Evolutionary conservation across 441 rosid species (phyloP).

Genomic region (Erodium chrysanthum): DNA sequence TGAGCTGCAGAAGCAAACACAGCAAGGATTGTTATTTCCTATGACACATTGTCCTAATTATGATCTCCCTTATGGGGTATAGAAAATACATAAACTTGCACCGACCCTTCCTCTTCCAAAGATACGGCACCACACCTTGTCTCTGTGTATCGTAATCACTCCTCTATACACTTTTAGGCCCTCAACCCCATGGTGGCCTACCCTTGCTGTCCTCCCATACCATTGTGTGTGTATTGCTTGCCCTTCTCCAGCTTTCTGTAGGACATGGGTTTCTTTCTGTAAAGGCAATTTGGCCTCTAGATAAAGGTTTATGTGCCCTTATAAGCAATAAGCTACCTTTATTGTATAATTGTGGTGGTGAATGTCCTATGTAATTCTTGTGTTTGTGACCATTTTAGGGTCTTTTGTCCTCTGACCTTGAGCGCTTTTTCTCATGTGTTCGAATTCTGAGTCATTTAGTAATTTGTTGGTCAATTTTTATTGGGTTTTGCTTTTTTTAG

Average conservation of each 20-base stretch:
- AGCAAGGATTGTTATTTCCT: slow-evolving; percentile 38
- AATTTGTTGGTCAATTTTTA: too few species aligned
- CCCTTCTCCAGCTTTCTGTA: slow-evolving; percentile 1
- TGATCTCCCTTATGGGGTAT: slow-evolving; percentile 11
- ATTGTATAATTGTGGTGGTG: not conserved
- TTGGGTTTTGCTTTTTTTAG: too few species aligned
- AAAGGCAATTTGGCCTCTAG: slow-evolving; percentile 1
- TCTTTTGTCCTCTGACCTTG: not conserved
- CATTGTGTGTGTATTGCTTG: not conserved
- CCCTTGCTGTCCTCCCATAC: slow-evolving; percentile 3
- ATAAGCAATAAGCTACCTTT: not conserved
- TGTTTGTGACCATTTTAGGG: not conserved
- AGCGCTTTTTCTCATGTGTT: too few species aligned
- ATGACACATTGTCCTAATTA: slow-evolving; percentile 24
- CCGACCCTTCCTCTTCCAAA: slow-evolving; percentile 13
- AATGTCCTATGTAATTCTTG: not conserved
- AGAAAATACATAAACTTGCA: not conserved
- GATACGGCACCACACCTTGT: slow-evolving; percentile 22
- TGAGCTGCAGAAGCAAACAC: slow-evolving; percentile 50
- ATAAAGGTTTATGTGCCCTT: not conserved
- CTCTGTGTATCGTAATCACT: not conserved
- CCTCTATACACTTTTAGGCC: not conserved
- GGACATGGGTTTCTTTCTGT: slow-evolving; percentile 9
- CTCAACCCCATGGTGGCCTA: not conserved
- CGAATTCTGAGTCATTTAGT: too few species aligned